These are phyloP conservation scores for Mucor indicus DNA, from an alignment of 371 early-diverging fungal species.

Conservation along the genomic window DNA sequence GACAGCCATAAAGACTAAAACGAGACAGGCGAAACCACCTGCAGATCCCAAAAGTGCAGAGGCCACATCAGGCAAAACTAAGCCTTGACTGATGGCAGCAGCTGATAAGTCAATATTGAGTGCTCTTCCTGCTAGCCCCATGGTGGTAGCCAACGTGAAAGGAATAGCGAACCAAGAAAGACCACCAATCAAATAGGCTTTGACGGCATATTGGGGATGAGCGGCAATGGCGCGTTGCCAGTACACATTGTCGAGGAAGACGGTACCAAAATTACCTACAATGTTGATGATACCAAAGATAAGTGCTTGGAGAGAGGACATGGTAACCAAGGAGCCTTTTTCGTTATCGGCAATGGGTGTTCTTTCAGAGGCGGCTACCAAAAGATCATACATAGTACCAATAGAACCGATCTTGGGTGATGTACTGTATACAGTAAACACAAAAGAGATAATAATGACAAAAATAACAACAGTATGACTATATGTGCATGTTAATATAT, in stretches of 20 bases:
- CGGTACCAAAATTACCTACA: conserved; percentile 74
- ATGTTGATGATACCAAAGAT: conserved; percentile 70
- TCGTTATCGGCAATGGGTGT: conserved; percentile 59
- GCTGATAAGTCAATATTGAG: conserved; percentile 50
- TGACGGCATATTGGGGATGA: conserved; percentile 62
- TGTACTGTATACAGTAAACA: conserved; percentile 62
- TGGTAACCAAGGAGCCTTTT: conserved; percentile 64
- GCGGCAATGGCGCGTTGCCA: conserved; percentile 75
- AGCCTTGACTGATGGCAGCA: conserved; percentile 56
- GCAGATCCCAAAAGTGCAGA: conserved; percentile 55
- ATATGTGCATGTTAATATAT: too few relatives aligned
- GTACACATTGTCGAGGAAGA: conserved; percentile 71
- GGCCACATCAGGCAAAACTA: conserved; percentile 65
- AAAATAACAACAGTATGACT: conserved; percentile 66
- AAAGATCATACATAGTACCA: conserved; percentile 61
- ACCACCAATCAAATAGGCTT: conserved; percentile 68
- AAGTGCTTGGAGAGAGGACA: conserved; percentile 60
- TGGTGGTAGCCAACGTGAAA: conserved; percentile 66
- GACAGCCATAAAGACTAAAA: conserved; percentile 72
- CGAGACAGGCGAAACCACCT: conserved; percentile 60
- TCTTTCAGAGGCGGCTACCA: conserved; percentile 39
- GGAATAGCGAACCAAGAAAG: conserved; percentile 74
- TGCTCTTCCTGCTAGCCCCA: conserved; percentile 66
- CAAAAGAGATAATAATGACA: conserved; percentile 63
- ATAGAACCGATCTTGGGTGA: conserved; percentile 63